phyloP scores from a whole-genome alignment of 352 stramenopile species.

The Pythium coloratum region DNA sequence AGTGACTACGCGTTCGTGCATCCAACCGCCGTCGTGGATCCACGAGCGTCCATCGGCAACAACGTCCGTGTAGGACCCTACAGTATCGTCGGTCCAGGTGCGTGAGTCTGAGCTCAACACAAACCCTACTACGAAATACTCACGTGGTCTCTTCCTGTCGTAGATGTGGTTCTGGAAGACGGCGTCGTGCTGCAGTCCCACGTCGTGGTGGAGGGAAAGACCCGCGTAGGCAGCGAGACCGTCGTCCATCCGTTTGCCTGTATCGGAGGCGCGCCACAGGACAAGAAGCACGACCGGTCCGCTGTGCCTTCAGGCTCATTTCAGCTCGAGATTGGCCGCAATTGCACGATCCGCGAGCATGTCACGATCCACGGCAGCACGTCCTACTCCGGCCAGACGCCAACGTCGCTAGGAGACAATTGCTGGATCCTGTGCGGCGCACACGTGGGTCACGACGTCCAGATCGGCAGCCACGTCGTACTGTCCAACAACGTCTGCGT shows the following conservation, averaged over 20 bases:
- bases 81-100: constrained; percentile 67
- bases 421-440: constrained; percentile 80
- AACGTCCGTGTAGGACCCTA: constrained; percentile 74
- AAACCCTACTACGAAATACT: not conserved
- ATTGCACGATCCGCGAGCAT: constrained; percentile 83
- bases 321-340: constrained; percentile 54
- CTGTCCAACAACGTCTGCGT: constrained; percentile 85
- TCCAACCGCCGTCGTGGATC: constrained; percentile 70
- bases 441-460: constrained; percentile 73
- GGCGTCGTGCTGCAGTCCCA: constrained; percentile 68
- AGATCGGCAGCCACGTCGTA: constrained; percentile 64
- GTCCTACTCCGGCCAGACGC: constrained; percentile 49
- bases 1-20: constrained; percentile 42
- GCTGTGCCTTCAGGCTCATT: constrained; percentile 2
- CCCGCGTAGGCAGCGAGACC: constrained; percentile 51
- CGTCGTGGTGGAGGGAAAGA: constrained; percentile 74
- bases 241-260: constrained; percentile 74
- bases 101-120: not conserved
- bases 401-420: constrained; percentile 67
- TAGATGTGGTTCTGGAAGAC: constrained; percentile 70
- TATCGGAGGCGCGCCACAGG: constrained; percentile 71
- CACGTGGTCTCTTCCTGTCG: constrained; percentile 13
- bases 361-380: constrained; percentile 82
- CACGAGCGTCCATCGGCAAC: constrained; percentile 48
- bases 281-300: constrained; percentile 69